Conservation (phyloP, 2,329 filamentous ascomycete genomes). For the Thielaviopsis musarum region DNA sequence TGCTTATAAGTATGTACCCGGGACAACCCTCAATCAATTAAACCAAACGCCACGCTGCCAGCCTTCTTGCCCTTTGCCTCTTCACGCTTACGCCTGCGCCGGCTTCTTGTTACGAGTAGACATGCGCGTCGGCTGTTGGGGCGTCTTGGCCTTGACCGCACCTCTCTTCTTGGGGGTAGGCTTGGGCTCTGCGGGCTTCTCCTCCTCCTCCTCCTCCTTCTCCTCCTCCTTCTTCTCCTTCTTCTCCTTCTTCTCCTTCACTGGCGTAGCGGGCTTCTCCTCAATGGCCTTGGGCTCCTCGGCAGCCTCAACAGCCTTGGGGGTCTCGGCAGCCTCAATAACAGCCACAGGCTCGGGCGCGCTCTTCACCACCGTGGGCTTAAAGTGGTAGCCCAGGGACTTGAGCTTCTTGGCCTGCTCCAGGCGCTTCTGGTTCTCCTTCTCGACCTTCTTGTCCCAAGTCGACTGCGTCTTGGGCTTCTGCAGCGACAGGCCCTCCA, state of each 20-base stretch:
- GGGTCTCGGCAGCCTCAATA: slow-evolving; percentile 19
- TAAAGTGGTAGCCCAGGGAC: slow-evolving; percentile 69
- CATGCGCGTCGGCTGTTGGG: slow-evolving; percentile 9
- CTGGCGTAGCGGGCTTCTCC: slow-evolving; percentile 15
- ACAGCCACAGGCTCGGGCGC: slow-evolving; percentile 25
- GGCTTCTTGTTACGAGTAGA: slow-evolving; percentile 12
- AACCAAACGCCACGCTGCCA: neutral
- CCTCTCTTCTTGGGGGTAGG: slow-evolving; percentile 17
- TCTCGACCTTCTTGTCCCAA: slow-evolving; percentile 63
- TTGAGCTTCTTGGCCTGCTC: slow-evolving; percentile 59
- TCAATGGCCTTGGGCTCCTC: slow-evolving; percentile 24
- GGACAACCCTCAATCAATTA: neutral
- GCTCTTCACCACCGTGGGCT: slow-evolving; percentile 52
- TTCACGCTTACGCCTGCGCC: neutral
- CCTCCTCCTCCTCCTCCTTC: slow-evolving; percentile 17
- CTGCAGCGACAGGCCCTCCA: slow-evolving; percentile 60
- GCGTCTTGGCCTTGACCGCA: slow-evolving; percentile 21
- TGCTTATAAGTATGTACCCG: neutral
- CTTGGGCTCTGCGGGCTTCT: slow-evolving; percentile 20
- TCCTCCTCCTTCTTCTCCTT: slow-evolving; percentile 18
- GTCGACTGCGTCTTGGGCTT: slow-evolving; percentile 53
- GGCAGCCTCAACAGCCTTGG: slow-evolving; percentile 13
- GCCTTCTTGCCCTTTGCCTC: neutral
- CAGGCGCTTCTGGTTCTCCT: slow-evolving; percentile 53
- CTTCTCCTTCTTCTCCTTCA: slow-evolving; percentile 15